Evolutionary conservation across 2,329 filamentous ascomycete genomes (phyloP), one percentile per base, ranked within the genome.

Genomic region (Paecilomyces variotii): DNA sequence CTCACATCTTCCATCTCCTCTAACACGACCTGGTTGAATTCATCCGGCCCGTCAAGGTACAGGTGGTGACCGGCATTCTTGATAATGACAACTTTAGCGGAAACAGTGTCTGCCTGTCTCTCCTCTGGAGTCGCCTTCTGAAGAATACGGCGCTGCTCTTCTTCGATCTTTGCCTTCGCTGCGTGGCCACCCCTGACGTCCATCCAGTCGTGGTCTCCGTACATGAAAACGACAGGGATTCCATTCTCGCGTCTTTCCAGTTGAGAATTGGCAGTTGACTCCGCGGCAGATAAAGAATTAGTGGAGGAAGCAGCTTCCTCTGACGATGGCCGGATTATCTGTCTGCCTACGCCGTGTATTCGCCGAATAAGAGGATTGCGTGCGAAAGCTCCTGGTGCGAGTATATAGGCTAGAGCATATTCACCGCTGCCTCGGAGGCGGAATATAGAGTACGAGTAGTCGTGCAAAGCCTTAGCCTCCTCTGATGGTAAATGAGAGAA

Each of bases 131-230:
- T 87, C 25, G 83, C 88, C 25, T 81, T 74, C 11, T 80, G 74
- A 2, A 96, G 76, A 0, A 82, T 79, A 55, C 83, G 82, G 27
- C 76, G 75, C 63, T 83, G 84, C 62, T 87, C 85, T 59, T 87
- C 80, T 60, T 90, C 87, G 11, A 97, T 82, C 72, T 88, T 91
- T 74, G 92, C 84, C 68, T 89, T 84, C 0, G 92, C 87, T 0
- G 89, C 91, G 53, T 87, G 84, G 0, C 94, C 94, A 28, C 92
- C 94, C 0, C 86, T 85, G 7, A 94, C 87, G 65, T 99, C 94
- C 94, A 99, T 99, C 94, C 94, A 99, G 78, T 99, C 94, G 69
- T 94, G 87, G 67, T 97, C 92, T 62, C 94, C 94, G 70, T 99
- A 99, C 89, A 97, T 92, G 71, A 99, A 84, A 7, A 97, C 83